Percentiles rank a stretch among this genome's conserved stretches.
These are phyloP conservation scores for Cephaloascus fragrans DNA, from an alignment of 805 yeast species.

Conservation along the genomic window DNA sequence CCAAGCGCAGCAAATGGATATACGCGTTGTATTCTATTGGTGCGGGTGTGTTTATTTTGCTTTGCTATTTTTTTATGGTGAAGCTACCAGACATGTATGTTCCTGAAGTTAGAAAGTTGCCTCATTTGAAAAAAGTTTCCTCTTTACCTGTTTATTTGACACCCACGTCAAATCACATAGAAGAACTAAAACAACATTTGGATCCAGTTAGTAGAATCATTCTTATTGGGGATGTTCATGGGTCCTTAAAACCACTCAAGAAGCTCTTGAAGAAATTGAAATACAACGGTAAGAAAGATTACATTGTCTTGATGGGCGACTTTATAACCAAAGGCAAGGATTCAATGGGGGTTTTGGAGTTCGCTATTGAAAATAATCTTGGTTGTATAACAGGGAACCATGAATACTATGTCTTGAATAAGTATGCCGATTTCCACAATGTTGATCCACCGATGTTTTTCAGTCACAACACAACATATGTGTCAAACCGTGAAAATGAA, in stretches of 20 bases:
- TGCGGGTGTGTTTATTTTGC: slow-evolving; percentile 5
- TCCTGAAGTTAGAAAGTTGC: slow-evolving; percentile 19
- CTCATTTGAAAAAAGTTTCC: slow-evolving; percentile 14
- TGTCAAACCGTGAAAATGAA: no score
- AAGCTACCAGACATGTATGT: slow-evolving; percentile 22
- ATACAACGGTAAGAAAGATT: slow-evolving; percentile 40
- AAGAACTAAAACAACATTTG: slow-evolving; percentile 6
- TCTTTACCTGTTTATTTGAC: slow-evolving; percentile 14
- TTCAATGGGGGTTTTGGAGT: slow-evolving; percentile 60
- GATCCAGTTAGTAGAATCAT: slow-evolving; percentile 37
- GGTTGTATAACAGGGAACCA: slow-evolving; percentile 86
- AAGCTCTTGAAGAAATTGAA: slow-evolving; percentile 41
- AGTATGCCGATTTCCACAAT: slow-evolving; percentile 55
- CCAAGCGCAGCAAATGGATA: neutral
- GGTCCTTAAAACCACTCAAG: slow-evolving; percentile 48
- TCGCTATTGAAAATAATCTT: slow-evolving; percentile 45
- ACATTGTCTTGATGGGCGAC: slow-evolving; percentile 71
- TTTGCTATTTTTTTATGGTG: slow-evolving; percentile 20
- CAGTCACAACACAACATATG: slow-evolving; percentile 2
- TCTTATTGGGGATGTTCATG: slow-evolving; percentile 85
- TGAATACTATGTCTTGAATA: slow-evolving; percentile 60
- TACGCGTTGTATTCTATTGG: slow-evolving; percentile 2
- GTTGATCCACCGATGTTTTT: slow-evolving; percentile 22
- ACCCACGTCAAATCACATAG: slow-evolving; percentile 13
- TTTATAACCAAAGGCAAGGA: slow-evolving; percentile 79